Evolutionary conservation across 768 basidiomycete genomes (phyloP).

Genomic region (Tylopilus rubrobrunneus): DNA sequence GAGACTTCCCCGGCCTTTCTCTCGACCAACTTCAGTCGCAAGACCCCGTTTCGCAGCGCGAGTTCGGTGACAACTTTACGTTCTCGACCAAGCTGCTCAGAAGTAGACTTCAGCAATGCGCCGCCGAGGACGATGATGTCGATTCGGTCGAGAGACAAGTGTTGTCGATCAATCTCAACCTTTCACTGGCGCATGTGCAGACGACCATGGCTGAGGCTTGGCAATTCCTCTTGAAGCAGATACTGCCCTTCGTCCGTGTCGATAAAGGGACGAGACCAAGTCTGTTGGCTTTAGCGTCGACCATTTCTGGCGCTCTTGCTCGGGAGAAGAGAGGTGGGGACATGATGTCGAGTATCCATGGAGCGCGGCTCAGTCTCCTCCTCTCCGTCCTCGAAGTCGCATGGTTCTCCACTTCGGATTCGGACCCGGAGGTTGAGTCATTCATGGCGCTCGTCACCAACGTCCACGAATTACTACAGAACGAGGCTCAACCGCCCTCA

Average conservation of each 20-base stretch:
- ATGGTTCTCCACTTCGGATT: slow-evolving; percentile 65
- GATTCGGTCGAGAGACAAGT: slow-evolving; percentile 56
- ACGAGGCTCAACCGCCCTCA: slow-evolving; percentile 69
- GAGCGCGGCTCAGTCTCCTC: slow-evolving; percentile 67
- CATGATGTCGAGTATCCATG: slow-evolving; percentile 81
- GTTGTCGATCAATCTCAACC: slow-evolving; percentile 78
- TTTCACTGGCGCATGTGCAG: slow-evolving; percentile 81
- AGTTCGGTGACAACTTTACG: slow-evolving; percentile 76
- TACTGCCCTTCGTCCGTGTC: slow-evolving; percentile 59
- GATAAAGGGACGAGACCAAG: slow-evolving; percentile 53
- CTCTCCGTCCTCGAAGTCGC: slow-evolving; percentile 75
- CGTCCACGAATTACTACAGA: slow-evolving; percentile 62
- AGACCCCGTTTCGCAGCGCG: slow-evolving; percentile 61
- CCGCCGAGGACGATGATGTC: slow-evolving; percentile 34
- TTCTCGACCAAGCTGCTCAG: slow-evolving; percentile 63
- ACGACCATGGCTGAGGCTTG: slow-evolving; percentile 72
- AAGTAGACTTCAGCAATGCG: slow-evolving; percentile 48
- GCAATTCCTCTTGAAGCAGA: slow-evolving; percentile 65
- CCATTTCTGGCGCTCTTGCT: slow-evolving; percentile 64
- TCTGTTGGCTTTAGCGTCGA: slow-evolving; percentile 54
- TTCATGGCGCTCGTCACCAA: slow-evolving; percentile 62
- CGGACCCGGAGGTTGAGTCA: slow-evolving; percentile 48
- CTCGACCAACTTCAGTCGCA: slow-evolving; percentile 63
- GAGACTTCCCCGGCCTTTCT: slow-evolving; percentile 54
- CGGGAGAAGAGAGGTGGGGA: slow-evolving; percentile 71